Percentiles rank a stretch among this genome's conserved stretches.
phyloP scores from a whole-genome alignment of 257 asterid species.

The Datura wrightii region DNA sequence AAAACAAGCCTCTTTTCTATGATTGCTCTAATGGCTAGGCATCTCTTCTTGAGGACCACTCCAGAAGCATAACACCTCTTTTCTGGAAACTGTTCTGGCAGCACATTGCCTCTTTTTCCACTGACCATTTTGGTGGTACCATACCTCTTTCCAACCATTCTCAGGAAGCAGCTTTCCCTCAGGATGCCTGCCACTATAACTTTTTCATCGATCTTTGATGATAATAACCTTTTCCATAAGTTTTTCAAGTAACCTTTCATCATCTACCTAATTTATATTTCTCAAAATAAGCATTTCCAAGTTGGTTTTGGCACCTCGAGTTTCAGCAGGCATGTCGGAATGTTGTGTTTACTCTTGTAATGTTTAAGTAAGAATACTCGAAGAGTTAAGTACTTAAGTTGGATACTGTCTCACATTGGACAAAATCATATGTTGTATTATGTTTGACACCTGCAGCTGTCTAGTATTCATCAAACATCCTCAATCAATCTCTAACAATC shows the following conservation, averaged over 20 bases:
- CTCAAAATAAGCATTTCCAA: not conserved
- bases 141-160: not conserved
- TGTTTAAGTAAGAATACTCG: not conserved
- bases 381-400: not conserved
- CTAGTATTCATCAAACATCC: not conserved
- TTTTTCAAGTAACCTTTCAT: not conserved
- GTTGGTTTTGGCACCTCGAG: conserved; percentile 10
- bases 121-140: not conserved
- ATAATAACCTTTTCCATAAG: not conserved
- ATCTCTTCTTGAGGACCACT: not conserved
- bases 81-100: not conserved
- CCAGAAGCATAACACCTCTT: not conserved
- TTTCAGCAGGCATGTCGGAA: not conserved
- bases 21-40: not conserved
- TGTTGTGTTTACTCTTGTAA: not conserved
- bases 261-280: not conserved
- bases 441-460: not conserved
- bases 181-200: not conserved
- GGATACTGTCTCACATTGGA: not conserved
- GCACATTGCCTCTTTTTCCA: not conserved
- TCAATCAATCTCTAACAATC: not conserved
- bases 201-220: not conserved
- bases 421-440: not conserved
- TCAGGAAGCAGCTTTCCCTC: not conserved
- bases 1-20: not conserved